Percentiles rank a stretch among this genome's conserved stretches.
phyloP scores from a whole-genome alignment of 73 alveolate species.

The Paramecium tetraurelia region DNA sequence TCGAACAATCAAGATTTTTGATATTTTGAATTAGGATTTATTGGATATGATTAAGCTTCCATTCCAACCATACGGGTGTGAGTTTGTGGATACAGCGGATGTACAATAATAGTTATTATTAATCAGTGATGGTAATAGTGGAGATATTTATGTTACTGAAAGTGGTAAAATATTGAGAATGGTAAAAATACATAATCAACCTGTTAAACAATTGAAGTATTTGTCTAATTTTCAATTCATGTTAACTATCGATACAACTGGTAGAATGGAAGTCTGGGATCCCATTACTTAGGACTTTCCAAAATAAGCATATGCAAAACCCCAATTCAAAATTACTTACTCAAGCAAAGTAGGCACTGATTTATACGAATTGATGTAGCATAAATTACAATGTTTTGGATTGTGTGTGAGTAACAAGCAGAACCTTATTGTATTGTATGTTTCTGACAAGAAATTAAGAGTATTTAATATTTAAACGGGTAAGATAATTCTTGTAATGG shows the following conservation, averaged over 20 bases:
- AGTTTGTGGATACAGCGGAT: constrained; percentile 70
- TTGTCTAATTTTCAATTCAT: constrained; percentile 62
- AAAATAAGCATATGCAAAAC: background rate
- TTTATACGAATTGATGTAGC: constrained; percentile 73
- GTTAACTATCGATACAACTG: constrained; percentile 79
- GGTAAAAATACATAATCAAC: constrained; percentile 75
- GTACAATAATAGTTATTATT: background rate
- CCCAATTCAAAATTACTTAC: constrained; percentile 66
- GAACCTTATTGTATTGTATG: constrained; percentile 46
- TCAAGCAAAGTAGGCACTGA: constrained; percentile 77
- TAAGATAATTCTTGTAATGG: constrained; percentile 53
- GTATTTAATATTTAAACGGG: constrained; percentile 65
- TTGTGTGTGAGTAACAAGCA: constrained; percentile 53
- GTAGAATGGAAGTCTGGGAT: constrained; percentile 88
- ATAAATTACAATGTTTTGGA: constrained; percentile 53
- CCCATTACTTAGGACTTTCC: constrained; percentile 73
- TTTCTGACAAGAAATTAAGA: constrained; percentile 61
- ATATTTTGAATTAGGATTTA: constrained; percentile 79
- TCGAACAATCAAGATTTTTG: constrained; percentile 83
- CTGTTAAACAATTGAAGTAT: constrained; percentile 74
- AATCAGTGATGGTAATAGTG: constrained; percentile 36
- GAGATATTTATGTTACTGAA: constrained; percentile 53
- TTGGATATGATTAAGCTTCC: constrained; percentile 77
- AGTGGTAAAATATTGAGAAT: background rate
- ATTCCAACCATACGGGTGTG: constrained; percentile 76